Percentiles rank a stretch among this genome's conserved stretches.
phyloP scores from a whole-genome alignment of 768 basidiomycete species.

The Myochromella boudieri region DNA sequence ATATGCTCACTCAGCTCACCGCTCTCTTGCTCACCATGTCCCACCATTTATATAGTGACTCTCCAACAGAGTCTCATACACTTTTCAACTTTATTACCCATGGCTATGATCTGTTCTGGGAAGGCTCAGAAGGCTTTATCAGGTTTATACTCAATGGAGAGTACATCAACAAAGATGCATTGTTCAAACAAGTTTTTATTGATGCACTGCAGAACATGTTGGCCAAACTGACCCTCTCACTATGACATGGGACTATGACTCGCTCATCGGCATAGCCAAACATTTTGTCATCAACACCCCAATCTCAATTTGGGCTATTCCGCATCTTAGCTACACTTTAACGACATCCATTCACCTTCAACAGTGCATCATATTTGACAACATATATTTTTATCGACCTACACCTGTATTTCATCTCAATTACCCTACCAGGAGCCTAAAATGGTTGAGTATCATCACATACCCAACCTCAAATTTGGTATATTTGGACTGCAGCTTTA shows the following conservation, averaged over 20 bases:
- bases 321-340: slow-evolving; percentile 2
- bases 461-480: slow-evolving; percentile 28
- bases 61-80: no score
- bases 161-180: not conserved
- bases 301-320: slow-evolving; percentile 3
- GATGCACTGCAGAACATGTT: slow-evolving; percentile 3
- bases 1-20: no score
- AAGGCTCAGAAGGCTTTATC: no score
- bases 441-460: slow-evolving; percentile 18
- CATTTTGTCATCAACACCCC: slow-evolving; percentile 8
- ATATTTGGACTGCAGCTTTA: no score
- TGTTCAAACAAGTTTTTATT: not conserved
- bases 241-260: slow-evolving; percentile 20
- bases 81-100: no score
- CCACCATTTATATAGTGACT: no score
- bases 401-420: not conserved
- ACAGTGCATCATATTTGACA: not conserved
- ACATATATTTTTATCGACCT: not conserved
- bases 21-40: no score
- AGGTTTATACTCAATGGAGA: no score
- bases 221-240: not conserved
- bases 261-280: slow-evolving; percentile 13
- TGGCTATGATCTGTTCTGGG: no score
- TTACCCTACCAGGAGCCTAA: not conserved
- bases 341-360: slow-evolving; percentile 8